These are phyloP conservation scores for Nakazawaea anatomiae DNA, from an alignment of 805 yeast species.

Conservation along the genomic window DNA sequence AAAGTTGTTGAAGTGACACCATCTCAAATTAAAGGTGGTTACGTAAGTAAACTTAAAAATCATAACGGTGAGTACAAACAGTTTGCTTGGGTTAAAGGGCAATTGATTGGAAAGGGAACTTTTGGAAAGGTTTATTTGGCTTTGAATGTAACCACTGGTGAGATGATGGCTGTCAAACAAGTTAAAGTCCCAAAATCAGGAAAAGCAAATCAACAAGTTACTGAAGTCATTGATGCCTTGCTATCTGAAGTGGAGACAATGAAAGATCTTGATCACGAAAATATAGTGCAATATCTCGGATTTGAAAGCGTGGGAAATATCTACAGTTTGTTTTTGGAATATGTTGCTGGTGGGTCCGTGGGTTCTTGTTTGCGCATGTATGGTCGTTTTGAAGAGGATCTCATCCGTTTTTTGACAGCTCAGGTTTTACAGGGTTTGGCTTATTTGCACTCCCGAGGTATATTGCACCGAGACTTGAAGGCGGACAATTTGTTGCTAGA, in stretches of 20 bases:
- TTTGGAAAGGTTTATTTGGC: conserved; percentile 93
- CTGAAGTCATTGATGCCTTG: conserved; percentile 73
- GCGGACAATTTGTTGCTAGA: conserved; percentile 90
- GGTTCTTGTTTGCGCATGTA: conserved; percentile 76
- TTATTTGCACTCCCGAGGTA: conserved; percentile 84
- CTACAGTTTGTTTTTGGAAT: conserved; percentile 85
- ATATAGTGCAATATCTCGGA: conserved; percentile 94
- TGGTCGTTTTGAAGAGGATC: conserved; percentile 78
- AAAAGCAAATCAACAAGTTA: conserved; percentile 35
- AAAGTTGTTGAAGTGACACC: conserved; percentile 86
- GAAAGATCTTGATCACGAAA: conserved; percentile 89
- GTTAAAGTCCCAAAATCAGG: conserved; percentile 47
- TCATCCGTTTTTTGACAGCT: conserved; percentile 65
- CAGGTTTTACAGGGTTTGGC: conserved; percentile 83
- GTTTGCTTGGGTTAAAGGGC: conserved; percentile 98
- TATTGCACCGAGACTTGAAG: conserved; percentile 88
- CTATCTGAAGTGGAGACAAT: conserved; percentile 88
- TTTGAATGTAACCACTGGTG: conserved; percentile 92
- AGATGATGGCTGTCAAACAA: conserved; percentile 97
- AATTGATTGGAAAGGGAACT: conserved; percentile 91
- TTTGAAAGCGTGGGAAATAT: conserved; percentile 73
- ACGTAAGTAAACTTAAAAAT: conserved; percentile 59
- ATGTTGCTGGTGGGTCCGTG: conserved; percentile 97
- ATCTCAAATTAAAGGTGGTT: conserved; percentile 53
- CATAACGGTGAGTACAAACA: conserved; percentile 69